Conservation (phyloP, 495 filamentous ascomycete species). For the Neurospora sp. region DNA sequence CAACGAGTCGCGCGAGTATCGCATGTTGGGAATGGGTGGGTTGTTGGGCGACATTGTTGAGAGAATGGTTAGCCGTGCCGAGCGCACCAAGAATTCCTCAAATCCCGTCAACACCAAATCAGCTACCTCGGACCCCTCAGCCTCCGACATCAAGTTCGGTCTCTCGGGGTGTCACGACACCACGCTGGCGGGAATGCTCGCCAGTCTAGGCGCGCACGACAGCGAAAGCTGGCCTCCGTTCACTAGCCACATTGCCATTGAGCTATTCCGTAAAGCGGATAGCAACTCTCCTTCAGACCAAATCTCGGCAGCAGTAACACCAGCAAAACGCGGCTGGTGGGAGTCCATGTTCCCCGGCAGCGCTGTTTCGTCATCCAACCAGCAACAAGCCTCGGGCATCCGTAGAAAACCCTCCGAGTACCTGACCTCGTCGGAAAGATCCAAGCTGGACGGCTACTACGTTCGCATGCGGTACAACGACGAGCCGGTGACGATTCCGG, state of each 20-base stretch:
- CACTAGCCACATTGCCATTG: conserved; percentile 82
- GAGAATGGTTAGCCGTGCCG: conserved; percentile 67
- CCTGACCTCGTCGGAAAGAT: conserved; percentile 39
- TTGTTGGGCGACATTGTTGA: conserved; percentile 77
- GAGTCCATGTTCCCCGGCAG: conserved; percentile 28
- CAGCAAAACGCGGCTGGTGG: conserved; percentile 35
- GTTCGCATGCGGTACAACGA: conserved; percentile 97
- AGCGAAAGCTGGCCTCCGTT: conserved; percentile 76
- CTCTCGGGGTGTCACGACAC: conserved; percentile 92
- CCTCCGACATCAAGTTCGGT: conserved; percentile 40
- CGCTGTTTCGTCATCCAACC: conserved; percentile 8
- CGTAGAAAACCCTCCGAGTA: conserved; percentile 41
- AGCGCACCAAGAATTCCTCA: conserved; percentile 16
- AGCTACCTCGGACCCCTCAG: background rate
- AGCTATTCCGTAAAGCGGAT: conserved; percentile 59
- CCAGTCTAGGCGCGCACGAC: conserved; percentile 70
- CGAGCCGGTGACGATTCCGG: conserved; percentile 64
- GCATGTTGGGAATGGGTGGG: conserved; percentile 73
- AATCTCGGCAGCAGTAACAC: background rate
- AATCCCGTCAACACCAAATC: background rate
- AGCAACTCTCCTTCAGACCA: background rate
- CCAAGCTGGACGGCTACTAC: conserved; percentile 60
- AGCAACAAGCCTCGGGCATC: conserved; percentile 21
- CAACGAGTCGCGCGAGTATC: conserved; percentile 72
- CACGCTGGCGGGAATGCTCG: conserved; percentile 69